Evolutionary conservation across 306 rosid genomes (phyloP), one percentile per base, ranked within the genome.

Genomic region (Cicer bijugum): DNA sequence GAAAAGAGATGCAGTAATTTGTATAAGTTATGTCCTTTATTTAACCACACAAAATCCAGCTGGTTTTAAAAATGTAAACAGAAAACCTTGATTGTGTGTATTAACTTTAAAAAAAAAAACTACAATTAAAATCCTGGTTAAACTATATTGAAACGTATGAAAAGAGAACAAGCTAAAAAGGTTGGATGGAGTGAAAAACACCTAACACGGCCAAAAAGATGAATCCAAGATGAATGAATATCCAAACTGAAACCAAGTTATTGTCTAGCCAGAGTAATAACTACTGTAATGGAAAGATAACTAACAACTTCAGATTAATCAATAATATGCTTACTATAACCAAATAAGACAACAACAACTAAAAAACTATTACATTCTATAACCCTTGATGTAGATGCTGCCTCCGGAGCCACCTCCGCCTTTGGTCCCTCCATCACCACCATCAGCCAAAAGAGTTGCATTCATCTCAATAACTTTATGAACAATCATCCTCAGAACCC

Each of bases 381-480:
- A 67, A 80, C 91, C 99, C 78, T 74, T 85, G 94, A 95, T 90
- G 86, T 85, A 85, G 85, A 91, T 84, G 76, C 99, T 92, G 85
- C 99, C 99, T 65, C 97, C 99, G 12, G 99, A 95, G 78, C 99
- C 99, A 65, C 99, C 99, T 46, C 99, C 99, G 11, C 99, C 99
- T 63, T 82, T 86, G 47, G 77, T 46, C 62, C 97, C 99, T 57
- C 93, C 99, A 69, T 81, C 82, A 11, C 89, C 97, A 14, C 99
- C 99, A 33, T 95, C 97, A 16, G 92, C 99, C 82, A 90, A 84
- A 82, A 90, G 73, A 75, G 45, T 74, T 1, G 96, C 99, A 74
- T 95, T 89, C 88, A 92, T 82, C 85, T 81, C 87, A 61, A 95
- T 89, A 75, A 74, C 59, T 11, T 79, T n/a, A 44, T 20, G n/a